phyloP scores from a whole-genome alignment of 106 monocot genomes.

The Agapanthus africanus region DNA sequence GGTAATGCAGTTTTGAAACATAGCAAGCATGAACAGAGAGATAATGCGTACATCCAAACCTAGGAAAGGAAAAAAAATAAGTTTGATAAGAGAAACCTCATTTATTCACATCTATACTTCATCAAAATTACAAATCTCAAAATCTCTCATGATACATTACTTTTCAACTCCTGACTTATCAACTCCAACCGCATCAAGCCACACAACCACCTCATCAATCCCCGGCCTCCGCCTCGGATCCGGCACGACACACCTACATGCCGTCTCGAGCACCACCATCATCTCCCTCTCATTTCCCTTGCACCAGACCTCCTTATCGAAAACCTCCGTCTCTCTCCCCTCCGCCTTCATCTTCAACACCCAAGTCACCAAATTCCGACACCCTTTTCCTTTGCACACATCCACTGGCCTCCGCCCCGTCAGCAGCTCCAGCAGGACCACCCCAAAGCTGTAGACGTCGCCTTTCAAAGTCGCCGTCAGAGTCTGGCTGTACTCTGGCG shows the following conservation, averaged over 20 bases:
- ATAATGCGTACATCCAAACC: too few species aligned
- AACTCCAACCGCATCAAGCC: constrained; percentile 44
- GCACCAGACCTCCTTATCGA: constrained; percentile 33
- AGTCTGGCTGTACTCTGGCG: constrained; percentile 59
- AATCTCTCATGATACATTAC: background rate
- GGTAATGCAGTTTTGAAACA: too few species aligned
- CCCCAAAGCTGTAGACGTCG: constrained; percentile 62
- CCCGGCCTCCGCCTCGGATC: constrained; percentile 48
- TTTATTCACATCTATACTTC: constrained; percentile 13
- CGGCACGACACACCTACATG: constrained; percentile 36
- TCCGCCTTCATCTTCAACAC: constrained; percentile 48
- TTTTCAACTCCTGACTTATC: background rate
- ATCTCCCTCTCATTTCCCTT: constrained; percentile 42
- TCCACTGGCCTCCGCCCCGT: constrained; percentile 53
- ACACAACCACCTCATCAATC: constrained; percentile 52
- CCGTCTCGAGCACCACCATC: constrained; percentile 42
- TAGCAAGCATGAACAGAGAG: background rate
- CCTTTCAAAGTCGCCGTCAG: constrained; percentile 47
- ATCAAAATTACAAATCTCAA: background rate
- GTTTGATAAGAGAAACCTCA: too few species aligned
- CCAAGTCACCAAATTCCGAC: constrained; percentile 50
- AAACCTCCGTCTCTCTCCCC: constrained; percentile 40
- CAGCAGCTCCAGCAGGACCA: constrained; percentile 52
- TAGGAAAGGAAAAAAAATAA: too few species aligned
- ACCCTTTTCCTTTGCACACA: constrained; percentile 44